phyloP scores from a whole-genome alignment of 2,329 filamentous ascomycete species.

The Polychaeton citri region DNA sequence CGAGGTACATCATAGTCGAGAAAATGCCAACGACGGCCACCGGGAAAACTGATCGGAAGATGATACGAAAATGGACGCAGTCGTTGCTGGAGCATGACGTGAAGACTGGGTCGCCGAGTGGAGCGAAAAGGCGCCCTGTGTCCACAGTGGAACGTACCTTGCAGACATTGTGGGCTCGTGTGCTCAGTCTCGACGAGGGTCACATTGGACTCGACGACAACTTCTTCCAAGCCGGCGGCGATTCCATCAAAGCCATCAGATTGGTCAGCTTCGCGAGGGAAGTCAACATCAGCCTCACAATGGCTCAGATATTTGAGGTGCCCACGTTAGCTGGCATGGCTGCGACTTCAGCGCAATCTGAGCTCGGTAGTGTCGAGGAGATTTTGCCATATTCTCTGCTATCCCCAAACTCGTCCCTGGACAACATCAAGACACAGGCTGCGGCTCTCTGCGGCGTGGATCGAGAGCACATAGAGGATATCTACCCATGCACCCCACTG shows the following conservation, averaged over 20 bases:
- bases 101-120: no score
- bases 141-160: slow-evolving; percentile 23
- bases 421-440: no score
- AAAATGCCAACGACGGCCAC: slow-evolving; percentile 54
- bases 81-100: no score
- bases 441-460: slow-evolving; percentile 3
- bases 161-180: slow-evolving; percentile 17
- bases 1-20: slow-evolving; percentile 53
- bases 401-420: no score
- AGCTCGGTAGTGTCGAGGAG: no score
- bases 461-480: slow-evolving; percentile 27
- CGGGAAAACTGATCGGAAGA: slow-evolving; percentile 53
- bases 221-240: slow-evolving; percentile 62
- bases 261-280: not conserved
- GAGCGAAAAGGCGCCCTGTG: no score
- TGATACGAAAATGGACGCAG: no score
- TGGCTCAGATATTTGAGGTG: slow-evolving; percentile 1
- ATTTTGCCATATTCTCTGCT: no score
- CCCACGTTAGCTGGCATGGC: not conserved
- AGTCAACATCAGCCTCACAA: slow-evolving; percentile 1
- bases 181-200: slow-evolving; percentile 15
- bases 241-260: slow-evolving; percentile 63
- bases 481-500: slow-evolving; percentile 42
- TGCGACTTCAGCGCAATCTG: no score
- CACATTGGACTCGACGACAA: slow-evolving; percentile 48